Base-by-base conservation (phyloP, 352 stramenopile species). In the Phytophthora boehmeriae region DNA sequence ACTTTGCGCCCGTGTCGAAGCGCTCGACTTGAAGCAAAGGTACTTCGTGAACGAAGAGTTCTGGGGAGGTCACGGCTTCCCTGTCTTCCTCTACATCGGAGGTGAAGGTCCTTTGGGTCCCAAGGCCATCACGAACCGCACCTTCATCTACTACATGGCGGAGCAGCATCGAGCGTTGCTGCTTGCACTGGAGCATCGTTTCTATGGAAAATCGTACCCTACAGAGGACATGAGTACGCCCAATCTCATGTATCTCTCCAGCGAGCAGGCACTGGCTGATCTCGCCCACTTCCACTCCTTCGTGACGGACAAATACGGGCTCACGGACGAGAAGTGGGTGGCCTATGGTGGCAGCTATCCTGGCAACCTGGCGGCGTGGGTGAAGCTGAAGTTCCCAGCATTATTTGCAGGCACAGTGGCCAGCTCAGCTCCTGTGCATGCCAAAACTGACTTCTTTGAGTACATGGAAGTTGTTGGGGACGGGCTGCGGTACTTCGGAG, bases 261-360 rank as follows among this genome's bases (percentile, higher is more conserved):
- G 82, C 51, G 72, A 87, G 57, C 84, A 93, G 70, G 96, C 95
- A 42, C 75, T 99, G 17, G 85, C 83, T 4, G 96, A 99, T 72
- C 72, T 98, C 49, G 88, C 92, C 17, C 76, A 83, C 51, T 98
- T 98, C 66, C 84, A 93, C 50, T 59, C 71, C 9, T 95, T 89
- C 53, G 59, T 93, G 51, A 81, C 65, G 19, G 71, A 88, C 32
- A 78, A 83, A 58, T 92, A 93, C 55, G 76, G 83, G 1, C 61
- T 97, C 2, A 66, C 52, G 5, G 30, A 68, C 11, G 59, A 73
- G 34, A 89, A 93, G 64, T 98, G 92, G 94, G 81, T 99, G 30
- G 93, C 89, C 2, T 99, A 97, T 77, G 96, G 96, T n/a, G 96
- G 94, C 0, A 97, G 80, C 54, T 99, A 99, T 76, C 94, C 96